phyloP scores from a whole-genome alignment of 1,139 yeast genomes.

The Hyphopichia fennica region DNA sequence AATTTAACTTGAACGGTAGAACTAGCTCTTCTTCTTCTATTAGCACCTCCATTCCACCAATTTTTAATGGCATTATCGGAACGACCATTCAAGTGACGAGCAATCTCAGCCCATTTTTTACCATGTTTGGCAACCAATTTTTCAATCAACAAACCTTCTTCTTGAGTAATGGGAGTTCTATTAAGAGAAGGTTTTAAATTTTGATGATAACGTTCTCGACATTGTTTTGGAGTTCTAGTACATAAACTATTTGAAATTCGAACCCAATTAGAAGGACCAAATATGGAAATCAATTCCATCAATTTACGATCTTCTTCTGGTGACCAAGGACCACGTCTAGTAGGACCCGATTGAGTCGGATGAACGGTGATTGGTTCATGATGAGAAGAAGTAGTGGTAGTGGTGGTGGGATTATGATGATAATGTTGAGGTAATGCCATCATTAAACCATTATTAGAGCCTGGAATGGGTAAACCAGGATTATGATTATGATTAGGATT shows the following conservation, averaged over 20 bases:
- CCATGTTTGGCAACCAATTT: conserved; percentile 78
- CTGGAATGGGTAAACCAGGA: background rate
- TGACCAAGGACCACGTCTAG: conserved; percentile 84
- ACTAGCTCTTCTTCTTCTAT: conserved; percentile 63
- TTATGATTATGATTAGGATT: background rate
- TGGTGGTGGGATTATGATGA: background rate
- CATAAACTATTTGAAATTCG: conserved; percentile 72
- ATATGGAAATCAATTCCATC: conserved; percentile 64
- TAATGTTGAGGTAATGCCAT: background rate
- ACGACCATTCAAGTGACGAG: conserved; percentile 82
- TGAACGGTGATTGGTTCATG: conserved; percentile 2
- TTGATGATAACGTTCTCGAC: conserved; percentile 90
- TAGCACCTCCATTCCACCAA: conserved; percentile 97
- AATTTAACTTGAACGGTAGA: conserved; percentile 4
- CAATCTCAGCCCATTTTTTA: conserved; percentile 93
- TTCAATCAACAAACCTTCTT: conserved; percentile 82
- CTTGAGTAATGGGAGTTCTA: conserved; percentile 78
- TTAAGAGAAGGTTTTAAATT: conserved; percentile 83
- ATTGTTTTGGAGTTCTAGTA: conserved; percentile 87
- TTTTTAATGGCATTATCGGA: conserved; percentile 90
- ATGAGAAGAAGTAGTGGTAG: background rate
- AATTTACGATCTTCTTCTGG: conserved; percentile 78
- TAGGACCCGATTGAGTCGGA: conserved; percentile 5
- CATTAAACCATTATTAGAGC: background rate
- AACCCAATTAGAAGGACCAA: conserved; percentile 93